Base-by-base conservation (phyloP, 805 yeast genomes). In the Nadsonia fulvescens region DNA sequence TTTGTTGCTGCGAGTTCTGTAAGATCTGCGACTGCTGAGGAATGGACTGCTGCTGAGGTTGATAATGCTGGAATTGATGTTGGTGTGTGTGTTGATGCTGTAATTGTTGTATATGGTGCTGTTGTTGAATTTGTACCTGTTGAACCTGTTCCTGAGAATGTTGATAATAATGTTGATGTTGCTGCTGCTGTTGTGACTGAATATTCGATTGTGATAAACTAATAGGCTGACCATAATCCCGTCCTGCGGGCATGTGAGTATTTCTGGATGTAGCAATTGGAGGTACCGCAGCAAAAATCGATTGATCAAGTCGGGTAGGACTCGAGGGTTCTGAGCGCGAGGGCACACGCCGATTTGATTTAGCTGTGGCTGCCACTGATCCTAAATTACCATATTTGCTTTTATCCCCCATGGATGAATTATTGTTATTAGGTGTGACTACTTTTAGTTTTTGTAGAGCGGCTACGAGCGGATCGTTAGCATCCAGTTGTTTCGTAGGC, bases 401-500 rank as follows among this genome's bases (percentile, higher is more conserved):
- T 24, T 15, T 27, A 10, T 21, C 21, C n/a, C n/a, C n/a, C n/a
- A n/a, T n/a, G n/a, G n/a, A n/a, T n/a, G n/a, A n/a, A n/a, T n/a
- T n/a, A n/a, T n/a, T n/a, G 20, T 30, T 29, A 5, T 32, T 22
- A 8, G 35, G 25, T 9, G 26, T 27, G 12, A 42, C 31, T 17
- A 36, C 26, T 37, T 50, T 52, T 23, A 55, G 40, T 8, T 56
- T 58, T 31, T 61, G 64, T 27, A 67, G 43, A 2, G 70, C 70
- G 3, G 67, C 64, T 17, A 66, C 58, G 22, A 68, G 43, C 6
- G 72, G 72, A 37, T 67, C 70, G n/a, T 36, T 36, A 24, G 38
- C 27, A 6, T 43, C 30, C 31, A 35, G 17, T 29, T 31, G 34
- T 24, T 37, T 38, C 14, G 35, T 25, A 4, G 39, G 33, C 13